Evolutionary conservation across 2,329 filamentous ascomycete species (phyloP), one percentile per base, ranked within the genome.

Genomic region (Fonsecaea pedrosoi): DNA sequence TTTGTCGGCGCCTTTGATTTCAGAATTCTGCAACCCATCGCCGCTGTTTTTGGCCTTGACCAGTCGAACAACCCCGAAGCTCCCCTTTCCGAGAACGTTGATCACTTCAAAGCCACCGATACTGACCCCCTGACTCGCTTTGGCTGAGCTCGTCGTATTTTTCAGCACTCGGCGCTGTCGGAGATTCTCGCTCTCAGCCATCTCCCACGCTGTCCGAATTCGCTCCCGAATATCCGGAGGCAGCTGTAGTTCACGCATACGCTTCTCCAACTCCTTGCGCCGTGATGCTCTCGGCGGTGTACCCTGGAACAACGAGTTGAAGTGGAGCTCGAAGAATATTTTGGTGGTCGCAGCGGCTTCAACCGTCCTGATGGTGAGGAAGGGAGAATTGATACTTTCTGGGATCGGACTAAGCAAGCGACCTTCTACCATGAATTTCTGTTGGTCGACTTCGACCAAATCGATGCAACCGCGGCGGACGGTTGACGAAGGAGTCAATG

Each of bases 11-110:
- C 5, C 32, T 21, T 54, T 60, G 62, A 13, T 34, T 12, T 65
- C 66, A 15, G 50, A 12, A n/a, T 4, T 56, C n/a, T n/a, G 32
- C n/a, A 8, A 48, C 9, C 42, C 50, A 37, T 65, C 59, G 65
- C 77, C 54, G 72, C 74, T 53, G 71, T 67, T 70, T 70, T 82
- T 90, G 76, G 94, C 90, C 64, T 88, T 89, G 1, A 98, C 94
- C 40, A 99, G 83, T 54, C 90, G 87, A 15, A 99, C 95, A 30
- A 97, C 89, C 0, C 95, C 94, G 78, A 98, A 99, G 75, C 94
- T 97, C 8, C 95, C 94, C 76, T 95, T 96, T 0, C 95, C 94
- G 4, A 98, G 83, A 18, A 96, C 84, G 72, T 93, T 91, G 35
- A 98, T 80, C 12, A 89, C 84, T 70, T 97, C 90, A 74, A 94